Conservation (phyloP, 1,284 basidiomycete genomes). For the Phellinidium pouzarii region DNA sequence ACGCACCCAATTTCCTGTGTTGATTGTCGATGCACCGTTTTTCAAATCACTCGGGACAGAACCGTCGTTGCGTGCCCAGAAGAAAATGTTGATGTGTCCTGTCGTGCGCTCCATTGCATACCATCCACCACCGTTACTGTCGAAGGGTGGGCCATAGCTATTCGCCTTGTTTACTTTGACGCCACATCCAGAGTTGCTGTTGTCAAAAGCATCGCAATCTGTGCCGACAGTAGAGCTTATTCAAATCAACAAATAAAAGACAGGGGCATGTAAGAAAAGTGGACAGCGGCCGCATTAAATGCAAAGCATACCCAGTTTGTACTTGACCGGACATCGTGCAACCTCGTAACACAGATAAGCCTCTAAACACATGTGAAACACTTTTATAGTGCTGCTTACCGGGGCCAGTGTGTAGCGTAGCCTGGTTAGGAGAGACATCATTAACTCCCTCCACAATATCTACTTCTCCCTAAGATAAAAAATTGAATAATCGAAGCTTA, state of each 20-base stretch:
- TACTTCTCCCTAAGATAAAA: constrained; percentile 25
- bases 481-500: background rate
- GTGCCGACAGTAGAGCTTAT: constrained; percentile 32
- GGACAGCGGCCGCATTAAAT: constrained; percentile 6
- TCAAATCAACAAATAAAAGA: background rate
- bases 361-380: constrained; percentile 11
- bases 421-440: constrained; percentile 30
- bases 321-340: constrained; percentile 18
- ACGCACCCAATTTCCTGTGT: constrained; percentile 40
- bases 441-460: constrained; percentile 37
- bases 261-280: background rate
- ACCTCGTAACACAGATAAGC: background rate
- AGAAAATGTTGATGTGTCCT: constrained; percentile 42
- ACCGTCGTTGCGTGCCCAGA: constrained; percentile 38
- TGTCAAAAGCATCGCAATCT: constrained; percentile 45
- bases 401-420: constrained; percentile 38
- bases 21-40: constrained; percentile 30
- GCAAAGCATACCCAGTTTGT: constrained; percentile 24
- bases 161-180: constrained; percentile 39
- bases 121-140: constrained; percentile 54
- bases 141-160: constrained; percentile 54
- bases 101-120: constrained; percentile 43
- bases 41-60: constrained; percentile 36
- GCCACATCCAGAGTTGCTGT: constrained; percentile 59
- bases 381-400: constrained; percentile 22